phyloP scores from a whole-genome alignment of 2,329 filamentous ascomycete species.

The Setomelanomma holmii region DNA sequence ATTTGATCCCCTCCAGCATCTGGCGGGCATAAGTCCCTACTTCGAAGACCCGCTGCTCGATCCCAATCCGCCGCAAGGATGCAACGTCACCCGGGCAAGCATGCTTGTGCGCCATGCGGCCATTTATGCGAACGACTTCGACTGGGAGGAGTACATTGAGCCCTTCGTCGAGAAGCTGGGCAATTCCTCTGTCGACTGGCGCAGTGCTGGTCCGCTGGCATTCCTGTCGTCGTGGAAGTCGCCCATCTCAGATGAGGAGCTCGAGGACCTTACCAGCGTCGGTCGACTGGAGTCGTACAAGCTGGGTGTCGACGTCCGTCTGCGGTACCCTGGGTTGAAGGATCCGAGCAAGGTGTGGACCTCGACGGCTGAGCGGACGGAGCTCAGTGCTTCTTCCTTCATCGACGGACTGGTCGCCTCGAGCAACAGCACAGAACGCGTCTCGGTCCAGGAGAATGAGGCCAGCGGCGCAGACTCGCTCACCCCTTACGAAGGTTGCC shows the following conservation, averaged over 20 bases:
- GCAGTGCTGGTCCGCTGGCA: constrained; percentile 60
- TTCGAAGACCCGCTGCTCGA: constrained; percentile 58
- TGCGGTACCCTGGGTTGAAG: constrained; percentile 64
- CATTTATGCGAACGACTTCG: constrained; percentile 61
- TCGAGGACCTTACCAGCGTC: constrained; percentile 66
- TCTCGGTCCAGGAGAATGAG: constrained; percentile 63
- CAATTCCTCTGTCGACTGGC: constrained; percentile 67
- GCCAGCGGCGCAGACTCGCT: constrained; percentile 66
- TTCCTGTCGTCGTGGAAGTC: constrained; percentile 66
- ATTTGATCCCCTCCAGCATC: constrained; percentile 58
- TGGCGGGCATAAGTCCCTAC: constrained; percentile 59
- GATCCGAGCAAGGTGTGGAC: constrained; percentile 66
- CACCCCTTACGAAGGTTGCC: constrained; percentile 71
- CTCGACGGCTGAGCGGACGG: constrained; percentile 68
- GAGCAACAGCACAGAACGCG: constrained; percentile 62
- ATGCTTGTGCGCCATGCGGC: constrained; percentile 58
- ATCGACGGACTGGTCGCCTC: constrained; percentile 63
- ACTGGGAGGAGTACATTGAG: constrained; percentile 60
- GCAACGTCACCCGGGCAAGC: constrained; percentile 56
- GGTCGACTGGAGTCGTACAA: constrained; percentile 67
- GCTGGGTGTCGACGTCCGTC: constrained; percentile 64
- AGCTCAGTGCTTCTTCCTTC: constrained; percentile 64
- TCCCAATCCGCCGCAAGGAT: constrained; percentile 58
- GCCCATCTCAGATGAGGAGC: constrained; percentile 63
- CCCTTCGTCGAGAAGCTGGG: constrained; percentile 63